Conservation (phyloP, 495 filamentous ascomycete species). For the Astrothelium macrocarpum region DNA sequence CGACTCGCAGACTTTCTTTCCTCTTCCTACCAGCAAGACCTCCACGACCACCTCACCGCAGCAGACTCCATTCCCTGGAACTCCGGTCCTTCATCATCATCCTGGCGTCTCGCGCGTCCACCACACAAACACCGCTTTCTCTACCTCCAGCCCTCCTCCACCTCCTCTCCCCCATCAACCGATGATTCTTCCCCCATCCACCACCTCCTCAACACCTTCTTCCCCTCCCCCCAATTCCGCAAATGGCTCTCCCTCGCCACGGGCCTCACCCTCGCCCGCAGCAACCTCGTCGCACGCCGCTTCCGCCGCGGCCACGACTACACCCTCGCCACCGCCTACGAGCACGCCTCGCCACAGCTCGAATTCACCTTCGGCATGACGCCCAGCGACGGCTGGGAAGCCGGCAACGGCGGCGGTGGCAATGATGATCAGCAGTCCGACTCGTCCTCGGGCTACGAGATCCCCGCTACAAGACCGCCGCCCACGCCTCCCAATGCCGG, state of each 20-base stretch:
- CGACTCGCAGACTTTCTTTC: slow-evolving; percentile 68
- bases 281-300: slow-evolving; percentile 61
- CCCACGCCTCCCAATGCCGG: no score
- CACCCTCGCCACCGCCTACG: slow-evolving; percentile 77
- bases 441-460: no score
- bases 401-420: slow-evolving; percentile 37
- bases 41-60: slow-evolving; percentile 58
- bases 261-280: slow-evolving; percentile 50
- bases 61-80: slow-evolving; percentile 44
- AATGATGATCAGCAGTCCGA: no score
- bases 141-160: slow-evolving; percentile 50
- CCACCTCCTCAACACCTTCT: slow-evolving; percentile 64
- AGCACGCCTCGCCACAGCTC: slow-evolving; percentile 65
- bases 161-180: slow-evolving; percentile 1
- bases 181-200: slow-evolving; percentile 50
- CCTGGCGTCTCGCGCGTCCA: slow-evolving; percentile 54
- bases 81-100: slow-evolving; percentile 22
- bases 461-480: no score
- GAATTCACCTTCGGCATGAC: slow-evolving; percentile 81
- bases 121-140: slow-evolving; percentile 94
- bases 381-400: slow-evolving; percentile 73
- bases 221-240: slow-evolving; percentile 78
- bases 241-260: slow-evolving; percentile 83
- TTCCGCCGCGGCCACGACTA: slow-evolving; percentile 87
- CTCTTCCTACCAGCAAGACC: slow-evolving; percentile 57